Base-by-base conservation (phyloP, 257 asterid genomes). In the Galeopsis tetrahit region DNA sequence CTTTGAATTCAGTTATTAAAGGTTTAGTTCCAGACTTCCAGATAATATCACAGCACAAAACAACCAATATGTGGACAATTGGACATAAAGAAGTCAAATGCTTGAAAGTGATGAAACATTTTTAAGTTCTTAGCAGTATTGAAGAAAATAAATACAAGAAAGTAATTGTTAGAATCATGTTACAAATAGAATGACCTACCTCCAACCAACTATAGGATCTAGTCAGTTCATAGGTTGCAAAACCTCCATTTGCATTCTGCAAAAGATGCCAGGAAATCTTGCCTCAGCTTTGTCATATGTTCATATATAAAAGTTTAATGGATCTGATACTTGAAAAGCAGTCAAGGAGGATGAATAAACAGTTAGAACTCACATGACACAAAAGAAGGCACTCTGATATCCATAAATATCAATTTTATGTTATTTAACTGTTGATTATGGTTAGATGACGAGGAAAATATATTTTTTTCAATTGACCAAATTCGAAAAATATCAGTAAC, bases 201-300 rank as follows among this genome's bases (percentile, higher is more conserved):
- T 95, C 99, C 83, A 95, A 82, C 99, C 98, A 95, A 68, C 96
- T 84, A 85, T 95, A 95, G 75, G 99, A 95, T 82, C 99, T 85
- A 75, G 99, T 88, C 83, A 95, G 90, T 79, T 95, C 99, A 83
- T 95, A 92, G 39, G 99, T 90, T 75, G 99, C 99, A 77, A 88
- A 87, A 71, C 99, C 96, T 48, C 99, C 99, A 55, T 63, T 89
- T 31, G 61, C 63, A 64, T 95, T 95, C 98, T 95, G 96, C 75
- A 77, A 68, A 78, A 75, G 58, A 76, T 68, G 76, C 59, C 77
- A 80, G 68, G 77, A 78, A 82, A 52, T 75, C 63, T 43, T 64
- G 56, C 57, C 55, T 83, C 80, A 83, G 79, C 40, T 65, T 61
- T 48, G 51, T 52, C 13, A 58, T 42, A 59, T 44, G 73, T 34